Conservation (phyloP, 495 filamentous ascomycete species). For the Xylaria bambusicola region DNA sequence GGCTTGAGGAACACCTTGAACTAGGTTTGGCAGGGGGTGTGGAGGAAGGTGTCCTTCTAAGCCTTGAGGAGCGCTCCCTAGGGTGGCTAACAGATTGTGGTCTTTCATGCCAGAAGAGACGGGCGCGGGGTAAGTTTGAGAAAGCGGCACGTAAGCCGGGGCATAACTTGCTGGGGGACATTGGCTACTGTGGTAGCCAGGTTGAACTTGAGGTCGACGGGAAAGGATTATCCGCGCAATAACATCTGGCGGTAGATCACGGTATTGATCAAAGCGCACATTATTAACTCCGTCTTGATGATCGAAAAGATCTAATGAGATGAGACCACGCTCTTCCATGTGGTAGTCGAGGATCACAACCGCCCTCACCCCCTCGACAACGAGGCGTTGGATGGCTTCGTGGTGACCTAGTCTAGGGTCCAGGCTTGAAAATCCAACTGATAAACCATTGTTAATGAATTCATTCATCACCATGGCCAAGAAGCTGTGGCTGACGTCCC, state of each 20-base stretch:
- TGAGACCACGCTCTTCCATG: slow-evolving; percentile 67
- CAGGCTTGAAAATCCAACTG: slow-evolving; percentile 73
- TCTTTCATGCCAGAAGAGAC: slow-evolving; percentile 23
- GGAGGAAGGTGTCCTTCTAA: slow-evolving; percentile 21
- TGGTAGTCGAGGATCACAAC: slow-evolving; percentile 71
- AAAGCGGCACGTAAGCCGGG: slow-evolving; percentile 12
- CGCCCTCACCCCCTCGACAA: slow-evolving; percentile 84
- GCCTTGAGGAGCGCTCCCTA: slow-evolving; percentile 15
- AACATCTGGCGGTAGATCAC: slow-evolving; percentile 50
- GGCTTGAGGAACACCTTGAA: slow-evolving; percentile 26
- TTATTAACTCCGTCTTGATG: slow-evolving; percentile 68
- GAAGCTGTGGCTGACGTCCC: slow-evolving; percentile 79
- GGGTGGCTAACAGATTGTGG: slow-evolving; percentile 43
- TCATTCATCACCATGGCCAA: slow-evolving; percentile 76
- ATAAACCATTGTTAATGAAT: slow-evolving; percentile 70
- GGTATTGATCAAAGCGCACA: slow-evolving; percentile 81
- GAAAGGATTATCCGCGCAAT: slow-evolving; percentile 69
- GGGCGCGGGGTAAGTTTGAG: slow-evolving; percentile 17
- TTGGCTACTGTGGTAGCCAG: slow-evolving; percentile 20
- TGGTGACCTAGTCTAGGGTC: slow-evolving; percentile 75
- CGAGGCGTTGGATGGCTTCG: slow-evolving; percentile 78
- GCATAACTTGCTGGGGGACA: slow-evolving; percentile 28
- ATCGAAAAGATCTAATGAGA: slow-evolving; percentile 83
- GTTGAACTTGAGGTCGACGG: slow-evolving; percentile 44
- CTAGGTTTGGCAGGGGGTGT: slow-evolving; percentile 23